Percentiles rank a stretch among this genome's conserved stretches.
Evolutionary conservation across 352 stramenopile genomes (phyloP).

Genomic region (Phytopythium chamaehyphon): DNA sequence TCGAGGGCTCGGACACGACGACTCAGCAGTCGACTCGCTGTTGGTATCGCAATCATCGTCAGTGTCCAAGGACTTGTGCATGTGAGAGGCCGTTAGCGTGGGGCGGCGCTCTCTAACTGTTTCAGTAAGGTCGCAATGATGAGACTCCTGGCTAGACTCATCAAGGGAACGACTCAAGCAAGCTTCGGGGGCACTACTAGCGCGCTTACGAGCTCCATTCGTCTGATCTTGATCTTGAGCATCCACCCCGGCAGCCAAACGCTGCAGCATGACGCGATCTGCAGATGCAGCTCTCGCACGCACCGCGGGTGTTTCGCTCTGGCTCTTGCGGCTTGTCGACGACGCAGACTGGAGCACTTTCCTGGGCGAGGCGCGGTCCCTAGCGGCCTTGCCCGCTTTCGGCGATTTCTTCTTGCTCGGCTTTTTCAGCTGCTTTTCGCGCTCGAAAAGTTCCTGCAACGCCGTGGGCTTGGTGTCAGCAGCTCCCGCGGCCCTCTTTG

Average conservation of each 20-base stretch:
- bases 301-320: background rate
- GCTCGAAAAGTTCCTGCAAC: constrained; percentile 26
- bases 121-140: background rate
- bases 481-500: constrained; percentile 1
- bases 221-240: too few relatives aligned
- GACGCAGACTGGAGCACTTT: constrained; percentile 3
- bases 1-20: constrained; percentile 64
- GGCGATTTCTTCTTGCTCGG: constrained; percentile 9
- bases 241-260: too few relatives aligned
- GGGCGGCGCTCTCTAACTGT: background rate
- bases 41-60: constrained; percentile 73
- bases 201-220: constrained; percentile 1
- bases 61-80: constrained; percentile 20
- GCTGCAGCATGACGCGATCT: background rate
- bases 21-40: constrained; percentile 70
- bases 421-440: constrained; percentile 16
- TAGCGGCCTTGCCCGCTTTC: constrained; percentile 6
- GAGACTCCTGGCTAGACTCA: too few relatives aligned
- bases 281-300: constrained; percentile 1
- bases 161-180: background rate
- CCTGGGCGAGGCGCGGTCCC: constrained; percentile 5
- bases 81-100: background rate
- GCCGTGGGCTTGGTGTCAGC: constrained; percentile 14
- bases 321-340: background rate
- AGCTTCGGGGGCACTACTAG: constrained; percentile 1